These are phyloP conservation scores for Pichia sp. DNA, from an alignment of 1,139 yeast species.

Conservation along the genomic window DNA sequence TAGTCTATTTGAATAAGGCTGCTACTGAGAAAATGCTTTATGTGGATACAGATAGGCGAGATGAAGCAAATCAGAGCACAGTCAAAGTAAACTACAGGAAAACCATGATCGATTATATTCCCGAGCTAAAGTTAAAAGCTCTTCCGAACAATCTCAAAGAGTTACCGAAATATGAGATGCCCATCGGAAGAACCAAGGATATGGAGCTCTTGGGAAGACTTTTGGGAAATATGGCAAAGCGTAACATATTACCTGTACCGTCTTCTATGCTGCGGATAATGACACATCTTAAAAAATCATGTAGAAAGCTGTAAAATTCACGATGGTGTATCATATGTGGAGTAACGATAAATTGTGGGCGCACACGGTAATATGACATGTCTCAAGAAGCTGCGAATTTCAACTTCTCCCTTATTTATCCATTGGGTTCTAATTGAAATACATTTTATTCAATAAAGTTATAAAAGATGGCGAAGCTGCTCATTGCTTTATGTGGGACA, in stretches of 20 bases:
- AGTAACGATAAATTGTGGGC: background rate
- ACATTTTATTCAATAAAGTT: too few species aligned
- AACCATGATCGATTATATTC: conserved; percentile 10
- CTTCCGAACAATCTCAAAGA: conserved; percentile 9
- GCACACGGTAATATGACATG: conserved; percentile 1
- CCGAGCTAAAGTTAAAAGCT: conserved; percentile 8
- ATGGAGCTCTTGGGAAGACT: background rate
- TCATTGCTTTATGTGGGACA: too few species aligned
- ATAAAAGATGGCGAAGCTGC: too few species aligned
- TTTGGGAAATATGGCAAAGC: conserved; percentile 4
- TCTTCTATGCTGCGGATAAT: background rate
- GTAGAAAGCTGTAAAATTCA: background rate
- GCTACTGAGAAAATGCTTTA: conserved; percentile 19
- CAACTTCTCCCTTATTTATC: too few species aligned
- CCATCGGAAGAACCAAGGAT: conserved; percentile 3
- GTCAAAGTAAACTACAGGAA: conserved; percentile 4
- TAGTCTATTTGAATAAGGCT: conserved; percentile 42
- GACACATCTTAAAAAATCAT: background rate
- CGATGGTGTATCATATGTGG: background rate
- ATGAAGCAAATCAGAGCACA: background rate
- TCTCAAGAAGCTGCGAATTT: background rate
- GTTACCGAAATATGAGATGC: conserved; percentile 11
- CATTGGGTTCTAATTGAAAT: too few species aligned
- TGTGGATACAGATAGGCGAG: conserved; percentile 17
- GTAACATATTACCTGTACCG: background rate